Evolutionary conservation across 129 eudicot species (phyloP).

Genomic region (Escallonia rubra): DNA sequence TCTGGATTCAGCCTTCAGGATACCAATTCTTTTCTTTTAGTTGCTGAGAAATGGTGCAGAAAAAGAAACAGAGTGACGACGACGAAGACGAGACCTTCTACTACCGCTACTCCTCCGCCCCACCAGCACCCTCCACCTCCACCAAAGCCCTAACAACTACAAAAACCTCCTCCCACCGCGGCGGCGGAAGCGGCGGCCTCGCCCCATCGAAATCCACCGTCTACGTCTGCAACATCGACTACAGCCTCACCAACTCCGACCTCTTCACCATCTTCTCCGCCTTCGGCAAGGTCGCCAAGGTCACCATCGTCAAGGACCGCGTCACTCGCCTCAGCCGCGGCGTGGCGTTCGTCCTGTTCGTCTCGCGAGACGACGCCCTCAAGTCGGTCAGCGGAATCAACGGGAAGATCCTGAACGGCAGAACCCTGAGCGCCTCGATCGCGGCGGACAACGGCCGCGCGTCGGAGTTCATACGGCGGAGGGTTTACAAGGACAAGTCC

Average conservation of each 20-base stretch:
- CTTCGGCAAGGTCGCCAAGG: conserved; percentile 92
- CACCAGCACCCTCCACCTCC: conserved; percentile 33
- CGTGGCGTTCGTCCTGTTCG: conserved; percentile 86
- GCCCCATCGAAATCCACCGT: conserved; percentile 97
- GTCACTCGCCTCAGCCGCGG: conserved; percentile 79
- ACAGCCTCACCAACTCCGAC: conserved; percentile 73
- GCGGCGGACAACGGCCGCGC: conserved; percentile 92
- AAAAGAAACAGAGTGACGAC: conserved; percentile 36
- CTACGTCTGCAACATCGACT: conserved; percentile 76
- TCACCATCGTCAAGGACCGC: conserved; percentile 71
- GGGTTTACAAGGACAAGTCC: conserved; percentile 78
- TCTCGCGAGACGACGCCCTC: conserved; percentile 63
- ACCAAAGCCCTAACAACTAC: conserved; percentile 33
- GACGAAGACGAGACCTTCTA: conserved; percentile 79
- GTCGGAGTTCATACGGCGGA: conserved; percentile 63
- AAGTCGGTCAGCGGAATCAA: conserved; percentile 51
- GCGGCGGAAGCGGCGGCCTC: conserved; percentile 59
- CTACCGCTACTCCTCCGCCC: conserved; percentile 60
- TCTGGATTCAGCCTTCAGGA: too few relatives aligned
- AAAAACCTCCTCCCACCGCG: conserved; percentile 14
- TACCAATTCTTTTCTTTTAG: too few relatives aligned
- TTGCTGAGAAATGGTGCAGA: conserved; percentile 34
- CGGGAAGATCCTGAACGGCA: conserved; percentile 55
- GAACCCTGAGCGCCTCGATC: conserved; percentile 66
- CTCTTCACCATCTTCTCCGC: conserved; percentile 88